Base-by-base conservation (phyloP, 1,284 basidiomycete genomes). In the Ceratobasidium sp. region DNA sequence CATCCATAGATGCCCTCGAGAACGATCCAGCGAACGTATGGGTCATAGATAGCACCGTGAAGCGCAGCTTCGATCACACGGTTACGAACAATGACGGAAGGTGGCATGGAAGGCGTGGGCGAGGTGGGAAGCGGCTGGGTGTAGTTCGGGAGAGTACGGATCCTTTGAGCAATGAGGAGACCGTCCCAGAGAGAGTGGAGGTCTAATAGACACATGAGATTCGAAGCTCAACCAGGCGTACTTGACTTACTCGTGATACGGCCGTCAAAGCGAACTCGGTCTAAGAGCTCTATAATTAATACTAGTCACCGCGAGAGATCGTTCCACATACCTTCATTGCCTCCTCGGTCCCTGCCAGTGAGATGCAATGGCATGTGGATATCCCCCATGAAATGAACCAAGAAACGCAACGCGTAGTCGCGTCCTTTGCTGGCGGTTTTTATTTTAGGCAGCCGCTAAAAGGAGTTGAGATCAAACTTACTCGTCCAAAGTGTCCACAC, bases 301-400 rank as follows among this genome's bases (percentile, higher is more conserved):
- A 13, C 1, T 4, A 23, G 44, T 6, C 7, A 46, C n/a, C 18
- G 2, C 28, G 1, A 32, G 18, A 28, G 9, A 49, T 13, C 9
- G 21, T 78, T 58, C 5, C 23, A 32, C 81, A 75, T 67, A 80
- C 81, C 81, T 26, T 87, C 87, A 78, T 98, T 98, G 1, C 95
- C 95, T 1, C 96, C 95, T 38, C 91, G 85, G 75, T 93, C 89
- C 18, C 94, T 84, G 1, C 94, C 94, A 0, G 92, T 92, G 50
- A 98, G 85, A 80, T 98, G 96, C 62, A 98, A 83, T 9, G 95
- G 95, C 86, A 92, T 91, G 79, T 97, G 95, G 85, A 96, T 85
- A 79, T 98, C 96, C 0, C 96, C 96, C 9, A 96, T 75, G 76
- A 95, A 95, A 80, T 98, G 96, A 44, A 95, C 87, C 61, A 98